A percentile compares a stretch with the other conserved stretches of the same genome.
Conservation (phyloP, 192 early-diverging fungal genomes). For the Backusella circina region DNA sequence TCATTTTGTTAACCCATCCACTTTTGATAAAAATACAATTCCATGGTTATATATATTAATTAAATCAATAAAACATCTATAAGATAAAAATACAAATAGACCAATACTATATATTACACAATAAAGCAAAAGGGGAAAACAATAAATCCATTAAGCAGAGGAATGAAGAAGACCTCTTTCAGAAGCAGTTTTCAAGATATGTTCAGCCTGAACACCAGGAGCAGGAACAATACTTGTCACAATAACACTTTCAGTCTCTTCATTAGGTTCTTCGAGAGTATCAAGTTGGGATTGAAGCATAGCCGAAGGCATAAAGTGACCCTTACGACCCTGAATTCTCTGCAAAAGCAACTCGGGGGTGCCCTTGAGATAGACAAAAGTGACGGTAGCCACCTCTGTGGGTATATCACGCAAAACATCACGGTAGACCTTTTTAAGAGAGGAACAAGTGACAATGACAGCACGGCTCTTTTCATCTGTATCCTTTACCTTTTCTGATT, state of each 20-base stretch:
- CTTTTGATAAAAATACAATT: not conserved
- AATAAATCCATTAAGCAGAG: not conserved
- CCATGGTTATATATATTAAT: not conserved
- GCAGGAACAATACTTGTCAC: conserved; percentile 19
- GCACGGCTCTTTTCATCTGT: conserved; percentile 19
- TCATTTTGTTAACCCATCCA: not conserved
- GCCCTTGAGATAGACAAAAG: conserved; percentile 60
- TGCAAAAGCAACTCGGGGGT: conserved; percentile 36
- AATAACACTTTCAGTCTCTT: conserved; percentile 24
- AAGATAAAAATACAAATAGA: not conserved
- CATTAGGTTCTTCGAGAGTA: conserved; percentile 52
- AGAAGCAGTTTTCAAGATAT: not conserved
- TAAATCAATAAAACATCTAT: not conserved
- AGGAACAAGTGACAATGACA: conserved; percentile 62
- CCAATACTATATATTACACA: not conserved
- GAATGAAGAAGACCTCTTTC: not conserved
- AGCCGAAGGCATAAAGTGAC: conserved; percentile 51
- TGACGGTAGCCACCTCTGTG: conserved; percentile 26
- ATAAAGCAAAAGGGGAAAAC: not conserved
- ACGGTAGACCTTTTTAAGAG: conserved; percentile 59
- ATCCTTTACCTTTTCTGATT: conserved; percentile 20
- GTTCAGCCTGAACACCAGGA: not conserved
- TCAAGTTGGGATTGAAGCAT: conserved; percentile 63
- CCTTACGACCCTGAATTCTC: conserved; percentile 44
- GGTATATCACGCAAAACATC: conserved; percentile 48